Percentiles rank a stretch among this genome's conserved stretches.
Evolutionary conservation across 495 filamentous ascomycete genomes (phyloP).

Genomic region (Trichoderma erinaceum): DNA sequence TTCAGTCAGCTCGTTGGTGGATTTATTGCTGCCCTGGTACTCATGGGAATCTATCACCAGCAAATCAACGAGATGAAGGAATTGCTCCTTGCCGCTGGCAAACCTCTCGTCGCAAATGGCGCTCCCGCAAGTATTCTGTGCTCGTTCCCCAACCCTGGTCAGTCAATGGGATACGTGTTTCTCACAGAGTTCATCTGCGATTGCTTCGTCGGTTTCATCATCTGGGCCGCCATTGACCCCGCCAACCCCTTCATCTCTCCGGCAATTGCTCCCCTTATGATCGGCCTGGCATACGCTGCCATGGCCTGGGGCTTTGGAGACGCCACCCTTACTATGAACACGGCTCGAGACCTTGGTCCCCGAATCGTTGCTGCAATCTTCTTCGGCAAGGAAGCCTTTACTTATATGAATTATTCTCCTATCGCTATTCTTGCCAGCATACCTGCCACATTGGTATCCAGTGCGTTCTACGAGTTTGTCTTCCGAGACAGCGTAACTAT

Average conservation of each 20-base stretch:
- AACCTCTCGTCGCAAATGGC: constrained; percentile 36
- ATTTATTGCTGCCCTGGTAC: constrained; percentile 43
- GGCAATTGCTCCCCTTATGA: constrained; percentile 38
- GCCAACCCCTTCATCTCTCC: constrained; percentile 49
- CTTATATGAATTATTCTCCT: constrained; percentile 35
- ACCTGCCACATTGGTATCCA: constrained; percentile 48
- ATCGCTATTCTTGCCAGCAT: constrained; percentile 48
- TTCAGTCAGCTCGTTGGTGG: constrained; percentile 47
- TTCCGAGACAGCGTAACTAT: constrained; percentile 44
- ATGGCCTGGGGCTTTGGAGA: constrained; percentile 47
- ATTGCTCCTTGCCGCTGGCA: constrained; percentile 24
- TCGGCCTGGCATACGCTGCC: constrained; percentile 43
- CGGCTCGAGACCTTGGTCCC: constrained; percentile 46
- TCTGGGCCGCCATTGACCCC: constrained; percentile 49
- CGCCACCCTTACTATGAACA: constrained; percentile 45
- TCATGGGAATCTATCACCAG: constrained; percentile 46
- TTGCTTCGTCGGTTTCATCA: constrained; percentile 45
- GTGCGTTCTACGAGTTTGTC: constrained; percentile 45
- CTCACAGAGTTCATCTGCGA: constrained; percentile 50
- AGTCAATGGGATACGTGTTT: constrained; percentile 47
- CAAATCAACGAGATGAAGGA: constrained; percentile 38
- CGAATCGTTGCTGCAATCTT: constrained; percentile 52
- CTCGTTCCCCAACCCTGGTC: constrained; percentile 36
- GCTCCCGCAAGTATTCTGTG: constrained; percentile 44
- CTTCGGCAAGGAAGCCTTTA: constrained; percentile 44